Evolutionary conservation across 2,329 filamentous ascomycete genomes (phyloP).

Genomic region (Neobulgaria alba): DNA sequence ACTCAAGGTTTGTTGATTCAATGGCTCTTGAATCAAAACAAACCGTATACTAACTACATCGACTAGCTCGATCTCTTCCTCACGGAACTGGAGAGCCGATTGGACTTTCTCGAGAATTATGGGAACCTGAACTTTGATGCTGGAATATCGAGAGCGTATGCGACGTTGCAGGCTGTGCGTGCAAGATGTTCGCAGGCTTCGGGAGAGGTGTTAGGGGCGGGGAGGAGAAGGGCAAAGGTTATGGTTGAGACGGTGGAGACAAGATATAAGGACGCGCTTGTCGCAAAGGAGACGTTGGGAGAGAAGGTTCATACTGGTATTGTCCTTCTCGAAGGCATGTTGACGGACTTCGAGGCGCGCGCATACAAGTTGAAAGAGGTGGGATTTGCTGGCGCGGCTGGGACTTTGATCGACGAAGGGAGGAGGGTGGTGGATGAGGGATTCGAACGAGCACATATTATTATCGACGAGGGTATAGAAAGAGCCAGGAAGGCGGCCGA

Average conservation of each 20-base stretch:
- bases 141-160: conserved; percentile 75
- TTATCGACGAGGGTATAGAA: conserved; percentile 74
- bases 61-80: conserved; percentile 68
- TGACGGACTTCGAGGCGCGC: conserved; percentile 76
- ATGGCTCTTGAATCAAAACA: background rate
- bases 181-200: conserved; percentile 84
- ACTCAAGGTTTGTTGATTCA: conserved; percentile 39
- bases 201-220: conserved; percentile 81
- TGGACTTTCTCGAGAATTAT: conserved; percentile 85
- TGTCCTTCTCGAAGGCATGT: conserved; percentile 73
- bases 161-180: conserved; percentile 77
- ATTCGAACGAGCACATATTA: conserved; percentile 63
- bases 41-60: background rate
- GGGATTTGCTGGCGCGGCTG: conserved; percentile 64
- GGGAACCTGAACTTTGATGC: conserved; percentile 76
- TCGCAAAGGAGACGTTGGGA: conserved; percentile 76
- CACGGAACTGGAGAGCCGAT: conserved; percentile 72
- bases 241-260: conserved; percentile 88
- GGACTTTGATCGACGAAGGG: conserved; percentile 67
- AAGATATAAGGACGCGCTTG: conserved; percentile 78
- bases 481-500: conserved; percentile 76
- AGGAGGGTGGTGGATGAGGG: conserved; percentile 74
- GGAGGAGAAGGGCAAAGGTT: conserved; percentile 72
- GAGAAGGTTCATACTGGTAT: conserved; percentile 88
- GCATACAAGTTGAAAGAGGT: conserved; percentile 73